Evolutionary conservation across 1,284 basidiomycete species (phyloP), one percentile per base, ranked within the genome.

Genomic region (Ceratobasidium sp.): DNA sequence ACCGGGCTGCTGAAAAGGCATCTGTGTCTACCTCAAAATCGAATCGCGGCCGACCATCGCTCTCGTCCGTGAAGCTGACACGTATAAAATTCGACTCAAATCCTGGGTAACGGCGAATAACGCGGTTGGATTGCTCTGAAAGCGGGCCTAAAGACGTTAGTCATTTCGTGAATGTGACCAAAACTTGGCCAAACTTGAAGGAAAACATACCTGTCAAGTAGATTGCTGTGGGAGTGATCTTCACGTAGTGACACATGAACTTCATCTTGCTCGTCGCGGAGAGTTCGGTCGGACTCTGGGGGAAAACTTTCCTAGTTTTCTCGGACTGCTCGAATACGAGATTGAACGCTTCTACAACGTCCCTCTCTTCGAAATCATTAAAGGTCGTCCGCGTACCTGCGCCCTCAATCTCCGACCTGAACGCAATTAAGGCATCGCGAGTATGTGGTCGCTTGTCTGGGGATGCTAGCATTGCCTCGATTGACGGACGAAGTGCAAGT

Each of bases 11-110:
- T 8, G 76, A 53, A 50, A 76, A 76, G 27, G 65, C 59, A n/a
- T 59, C 19, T 41, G 63, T 77, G 48, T 76, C 66, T 1, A 77
- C 75, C 24, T 77, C 76, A 51, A 53, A 72, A 14, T 75, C 75
- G 22, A 59, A 73, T 24, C 75, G 75, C 19, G 73, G 60, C 6
- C 64, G 36, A 8, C 59, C 54, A 15, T 66, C 67, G 9, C 66
- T 75, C 66, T 77, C 76, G 31, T 77, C 76, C 14, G 63, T 65
- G 51, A 77, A 76, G 14, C 50, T 64, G 11, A 77, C 75, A 24
- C 76, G 69, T 31, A 77, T 62, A 50, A 77, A 75, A 51, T 75
- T 29, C 11, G 76, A 72, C n/a, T 77, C 67, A 33, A 51, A 76
- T 0, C 66, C 62, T 36, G 71, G 48, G 31, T 54, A 77, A 11